Evolutionary conservation across 257 asterid genomes (phyloP), one percentile per base, ranked within the genome.

Genomic region (Solanum virginianum): DNA sequence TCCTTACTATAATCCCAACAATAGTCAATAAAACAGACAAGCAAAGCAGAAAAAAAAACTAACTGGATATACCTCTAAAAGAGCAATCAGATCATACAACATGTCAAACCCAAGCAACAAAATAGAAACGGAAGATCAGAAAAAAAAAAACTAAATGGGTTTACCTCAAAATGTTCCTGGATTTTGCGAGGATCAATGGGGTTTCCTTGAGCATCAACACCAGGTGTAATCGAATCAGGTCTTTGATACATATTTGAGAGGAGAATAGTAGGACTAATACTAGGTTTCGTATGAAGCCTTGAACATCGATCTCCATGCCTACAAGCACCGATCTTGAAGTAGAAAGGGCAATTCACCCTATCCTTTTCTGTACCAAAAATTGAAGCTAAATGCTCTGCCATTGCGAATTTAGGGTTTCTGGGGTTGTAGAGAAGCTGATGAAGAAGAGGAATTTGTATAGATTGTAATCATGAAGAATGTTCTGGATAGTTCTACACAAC

Each of bases 261-360:
- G 85, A 96, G 88, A 17, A 96, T 89, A 22, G 97, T 94, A 5
- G 99, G 98, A 89, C 99, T 96, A 71, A 93, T 91, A 88, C 98
- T 93, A 14, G 99, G 99, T 86, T 94, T 96, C 56, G 98, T 93
- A 88, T 96, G 99, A 80, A 93, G 97, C 47, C 98, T 97, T 32
- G 98, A 96, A 84, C 98, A 94, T 45, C 99, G 98, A 88, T 96
- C 98, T 3, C 98, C 99, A 88, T 96, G 99, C 47, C 99, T 91
- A 82, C 98, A 94, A 49, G 98, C 99, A 81, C 98, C 99, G 90
- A 94, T 95, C 92, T 96, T 96, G 90, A 94, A 96, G 87, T 96
- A 96, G 90, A 96, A 96, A 0, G 99, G 99, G 47, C 99, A 96
- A 87, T 96, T 96, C 84, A 96, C 99, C 49, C 99, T 84, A 86